Evolutionary conservation across 495 filamentous ascomycete genomes (phyloP), one percentile per base, ranked within the genome.

Genomic region (Aspergillus homomorphus): DNA sequence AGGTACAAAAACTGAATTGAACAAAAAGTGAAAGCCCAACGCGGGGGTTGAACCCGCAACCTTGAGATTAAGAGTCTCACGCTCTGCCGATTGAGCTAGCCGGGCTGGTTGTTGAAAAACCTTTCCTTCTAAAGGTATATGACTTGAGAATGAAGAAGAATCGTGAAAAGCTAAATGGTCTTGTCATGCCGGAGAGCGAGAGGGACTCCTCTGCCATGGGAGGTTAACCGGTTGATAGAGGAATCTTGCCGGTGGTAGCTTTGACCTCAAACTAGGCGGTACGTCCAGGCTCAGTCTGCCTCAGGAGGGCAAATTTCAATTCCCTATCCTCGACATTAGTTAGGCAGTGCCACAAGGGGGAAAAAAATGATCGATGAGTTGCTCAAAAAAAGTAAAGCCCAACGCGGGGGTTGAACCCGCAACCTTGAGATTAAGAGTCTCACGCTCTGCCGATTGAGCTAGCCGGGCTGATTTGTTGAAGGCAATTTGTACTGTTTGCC

Each of bases 21-120:
- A 12, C 42, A 54, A 59, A 54, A 58, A 51, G 16, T 20, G 41
- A 41, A n/a, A 58, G 56, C 56, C 56, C 38, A 58, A 58, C 56
- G 56, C 56, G 56, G 56, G 56, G 56, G 49, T 58, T 46, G 56
- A 58, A 58, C 56, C 56, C 56, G 56, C 56, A 58, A 53, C 56
- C 56, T 58, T 58, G 56, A 58, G 56, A 58, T 58, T 58, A 58
- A 58, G 56, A 58, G 56, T 58, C 56, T 58, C 56, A 58, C 56
- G 56, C 56, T 58, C 56, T 58, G 49, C 56, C 56, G 56, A 58
- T 58, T 61, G 58, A 61, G 58, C 58, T 61, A 61, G 58, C 58
- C 48, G 12, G 58, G 58, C 58, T 46, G 56, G 4, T 48, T 51
- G 2, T 24, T 16, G 45, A 18, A 20, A 43, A 2, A 4, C 21